Evolutionary conservation across 768 basidiomycete species (phyloP), one percentile per base, ranked within the genome.

Genomic region (Lepiota subincarnata): DNA sequence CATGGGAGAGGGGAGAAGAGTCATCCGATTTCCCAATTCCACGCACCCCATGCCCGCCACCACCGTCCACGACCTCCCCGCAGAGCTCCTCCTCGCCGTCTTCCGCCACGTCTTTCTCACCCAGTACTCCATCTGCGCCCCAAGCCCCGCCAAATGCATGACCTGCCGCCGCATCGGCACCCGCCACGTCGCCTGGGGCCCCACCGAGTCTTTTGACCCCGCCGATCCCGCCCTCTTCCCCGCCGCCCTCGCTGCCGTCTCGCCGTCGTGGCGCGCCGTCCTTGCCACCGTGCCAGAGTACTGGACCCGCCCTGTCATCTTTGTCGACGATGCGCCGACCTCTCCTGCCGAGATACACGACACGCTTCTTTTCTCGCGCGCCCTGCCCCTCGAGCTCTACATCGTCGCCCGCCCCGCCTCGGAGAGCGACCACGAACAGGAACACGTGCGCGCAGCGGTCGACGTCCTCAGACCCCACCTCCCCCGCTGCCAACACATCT

Each of bases 11-110:
- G 24, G 24, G 24, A 24, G n/a, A n/a, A n/a, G n/a, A n/a, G n/a
- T n/a, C n/a, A n/a, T n/a, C n/a, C n/a, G n/a, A n/a, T n/a, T n/a
- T n/a, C n/a, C n/a, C n/a, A n/a, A n/a, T n/a, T n/a, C n/a, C n/a
- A n/a, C n/a, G n/a, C 24, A 24, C 5, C 5, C 24, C 24, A 24
- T 24, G 24, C 24, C 5, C 3, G 24, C 24, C 24, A 5, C 24
- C 31, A 11, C 31, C 7, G 31, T 31, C 31, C 6, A 31, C 31
- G 31, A 31, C 34, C 54, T 58, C 7, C 57, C 57, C 16, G 35
- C 44, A 14, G 53, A 58, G 44, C 26, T 58, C 7, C 57, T 58
- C 26, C 48, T 58, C 16, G 37, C 44, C 49, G 50, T 55, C 48
- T 58, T 58, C 57, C 35, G 43, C 34, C 20, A 24, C 14, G 36